Base-by-base conservation (phyloP, 108 stramenopile species). In the Mediolabrus comicus region DNA sequence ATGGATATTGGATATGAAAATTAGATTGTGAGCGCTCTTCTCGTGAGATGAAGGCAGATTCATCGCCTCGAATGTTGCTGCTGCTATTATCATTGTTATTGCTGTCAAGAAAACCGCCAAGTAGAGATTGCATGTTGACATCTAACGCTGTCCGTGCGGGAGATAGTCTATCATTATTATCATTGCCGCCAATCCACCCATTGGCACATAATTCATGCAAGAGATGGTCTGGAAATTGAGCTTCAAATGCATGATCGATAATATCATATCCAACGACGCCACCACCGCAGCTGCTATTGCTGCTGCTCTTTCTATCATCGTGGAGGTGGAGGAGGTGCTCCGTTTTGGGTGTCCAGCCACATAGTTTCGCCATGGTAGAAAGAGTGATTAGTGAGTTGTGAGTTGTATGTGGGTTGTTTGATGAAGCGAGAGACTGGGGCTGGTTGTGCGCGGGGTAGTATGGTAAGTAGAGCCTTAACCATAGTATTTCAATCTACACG, bases 41-140 rank as follows among this genome's bases (percentile, higher is more conserved):
- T 39, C 86, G 64, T 27, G 83, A 70, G 25, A 86, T 52, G 62
- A 84, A 86, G 16, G 66, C 56, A 3, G 62, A 80, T 56, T 74
- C 62, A 70, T 86, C 85, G 3, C 85, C 85, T 38, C 85, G 71
- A 12, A 77, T 61, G 22, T 14, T 13, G 39, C 4, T 28, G 22
- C 30, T 62, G 38, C 34, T 32, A 52, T 34, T 51, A 60, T 1
- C 32, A 58, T n/a, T 34, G 19, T 13, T 26, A 36, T 58, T 51
- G 31, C 56, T 26, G n/a, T 53, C 28, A 4, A 72, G 26, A 64
- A 58, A 61, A 11, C 51, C 34, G n/a, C 53, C 27, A 33, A 72
- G 29, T 22, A 78, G 13, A 31, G 38, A 32, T 27, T 58, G 39
- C 41, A 67, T 34, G 53, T 74, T 65, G 10, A 62, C 59, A 41